These are phyloP conservation scores for Alloteropsis semialata DNA, from an alignment of 176 grass and related monocot species.

Conservation along the genomic window DNA sequence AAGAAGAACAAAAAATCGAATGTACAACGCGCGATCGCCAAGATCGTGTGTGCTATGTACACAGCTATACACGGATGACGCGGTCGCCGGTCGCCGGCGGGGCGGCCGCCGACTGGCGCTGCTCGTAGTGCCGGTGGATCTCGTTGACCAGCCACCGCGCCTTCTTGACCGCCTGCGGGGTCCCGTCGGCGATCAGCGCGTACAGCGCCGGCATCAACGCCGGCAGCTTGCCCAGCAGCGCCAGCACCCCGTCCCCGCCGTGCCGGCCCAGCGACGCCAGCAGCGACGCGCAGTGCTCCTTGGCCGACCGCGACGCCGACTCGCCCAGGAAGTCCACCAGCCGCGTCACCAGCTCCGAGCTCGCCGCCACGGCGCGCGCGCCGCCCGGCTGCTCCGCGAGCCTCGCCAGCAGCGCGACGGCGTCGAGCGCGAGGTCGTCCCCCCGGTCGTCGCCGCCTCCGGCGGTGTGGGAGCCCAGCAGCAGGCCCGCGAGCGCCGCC, in stretches of 20 bases:
- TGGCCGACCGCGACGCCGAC: constrained; percentile 41
- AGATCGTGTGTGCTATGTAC: not conserved
- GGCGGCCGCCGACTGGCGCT: constrained; percentile 1
- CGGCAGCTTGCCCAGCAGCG: constrained; percentile 57
- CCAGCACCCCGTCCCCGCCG: constrained; percentile 41
- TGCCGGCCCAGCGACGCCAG: constrained; percentile 54
- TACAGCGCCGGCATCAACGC: constrained; percentile 65
- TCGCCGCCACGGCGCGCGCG: constrained; percentile 38
- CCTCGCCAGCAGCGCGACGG: constrained; percentile 55
- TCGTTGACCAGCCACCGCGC: constrained; percentile 66
- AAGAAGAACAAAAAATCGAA: not conserved
- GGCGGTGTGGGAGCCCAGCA: not conserved
- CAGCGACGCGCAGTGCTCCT: constrained; percentile 56
- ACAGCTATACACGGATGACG: constrained; percentile 41
- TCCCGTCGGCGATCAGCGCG: constrained; percentile 52
- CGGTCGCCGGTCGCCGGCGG: constrained; percentile 11
- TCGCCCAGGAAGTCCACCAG: constrained; percentile 57
- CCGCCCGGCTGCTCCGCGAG: constrained; percentile 48
- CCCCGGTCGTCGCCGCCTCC: not conserved
- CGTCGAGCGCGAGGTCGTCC: constrained; percentile 53
- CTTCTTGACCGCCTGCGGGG: constrained; percentile 38
- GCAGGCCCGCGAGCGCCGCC: constrained; percentile 39
- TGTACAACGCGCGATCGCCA: not conserved
- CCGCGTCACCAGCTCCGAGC: constrained; percentile 29
- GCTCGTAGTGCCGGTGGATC: constrained; percentile 55